Evolutionary conservation across 2,329 filamentous ascomycete species (phyloP).

Genomic region (Bipolaris zeicola): DNA sequence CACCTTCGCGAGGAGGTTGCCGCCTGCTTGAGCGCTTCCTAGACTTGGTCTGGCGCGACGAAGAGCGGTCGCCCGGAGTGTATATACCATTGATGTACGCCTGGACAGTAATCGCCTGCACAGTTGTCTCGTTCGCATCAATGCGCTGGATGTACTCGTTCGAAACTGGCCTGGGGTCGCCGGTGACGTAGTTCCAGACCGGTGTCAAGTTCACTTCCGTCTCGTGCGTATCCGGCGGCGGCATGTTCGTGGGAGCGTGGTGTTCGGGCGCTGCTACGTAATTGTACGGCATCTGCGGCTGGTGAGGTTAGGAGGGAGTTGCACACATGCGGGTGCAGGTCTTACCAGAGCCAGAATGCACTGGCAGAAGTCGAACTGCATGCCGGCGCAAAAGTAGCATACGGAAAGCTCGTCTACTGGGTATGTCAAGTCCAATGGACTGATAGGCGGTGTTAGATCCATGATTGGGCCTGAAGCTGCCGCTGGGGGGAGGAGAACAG

Average conservation of each 20-base stretch:
- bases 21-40: slow-evolving; percentile 23
- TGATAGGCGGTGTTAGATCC: slow-evolving; percentile 26
- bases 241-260: slow-evolving; percentile 1
- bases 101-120: slow-evolving; percentile 34
- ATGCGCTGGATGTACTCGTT: slow-evolving; percentile 21
- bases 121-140: slow-evolving; percentile 35
- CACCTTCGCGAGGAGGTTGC: slow-evolving; percentile 32
- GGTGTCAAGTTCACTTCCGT: slow-evolving; percentile 8
- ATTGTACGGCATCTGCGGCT: slow-evolving; percentile 22
- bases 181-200: slow-evolving; percentile 11
- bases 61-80: slow-evolving; percentile 36
- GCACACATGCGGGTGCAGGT: background rate
- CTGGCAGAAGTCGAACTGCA: slow-evolving; percentile 18
- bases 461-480: slow-evolving; percentile 34
- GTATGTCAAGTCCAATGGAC: slow-evolving; percentile 30
- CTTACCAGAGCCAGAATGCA: slow-evolving; percentile 33
- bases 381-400: slow-evolving; percentile 32
- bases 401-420: slow-evolving; percentile 35
- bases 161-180: slow-evolving; percentile 7
- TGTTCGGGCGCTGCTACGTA: slow-evolving; percentile 5
- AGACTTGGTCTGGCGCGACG: slow-evolving; percentile 2
- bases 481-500: slow-evolving; percentile 34
- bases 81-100: slow-evolving; percentile 38
- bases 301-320: slow-evolving; percentile 9
- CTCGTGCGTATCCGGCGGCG: slow-evolving; percentile 11